Conservation (phyloP, 1,284 basidiomycete genomes). For the Mycena sp. region DNA sequence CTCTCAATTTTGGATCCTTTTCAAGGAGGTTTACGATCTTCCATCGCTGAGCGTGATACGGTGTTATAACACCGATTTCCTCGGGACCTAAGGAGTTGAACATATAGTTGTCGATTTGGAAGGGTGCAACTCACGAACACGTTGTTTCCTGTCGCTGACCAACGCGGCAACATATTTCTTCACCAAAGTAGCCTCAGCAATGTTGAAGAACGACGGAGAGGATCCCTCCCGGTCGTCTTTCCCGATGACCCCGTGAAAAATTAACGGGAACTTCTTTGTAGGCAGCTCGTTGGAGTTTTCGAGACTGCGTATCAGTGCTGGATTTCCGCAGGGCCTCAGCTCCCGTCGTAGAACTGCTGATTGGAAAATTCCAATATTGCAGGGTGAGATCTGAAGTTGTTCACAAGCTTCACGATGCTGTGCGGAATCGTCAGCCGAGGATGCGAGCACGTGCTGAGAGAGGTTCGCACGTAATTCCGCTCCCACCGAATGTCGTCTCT, state of each 20-base stretch:
- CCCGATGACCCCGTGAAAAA: conserved; percentile 69
- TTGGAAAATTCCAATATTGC: conserved; percentile 66
- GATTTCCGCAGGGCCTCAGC: conserved; percentile 56
- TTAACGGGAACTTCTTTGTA: conserved; percentile 59
- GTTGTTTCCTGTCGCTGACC: conserved; percentile 39
- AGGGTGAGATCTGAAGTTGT: conserved; percentile 68
- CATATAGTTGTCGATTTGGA: neutral
- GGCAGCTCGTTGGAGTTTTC: conserved; percentile 53
- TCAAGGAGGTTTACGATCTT: conserved; percentile 53
- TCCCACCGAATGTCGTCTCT: conserved; percentile 22
- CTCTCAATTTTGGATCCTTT: conserved; percentile 42
- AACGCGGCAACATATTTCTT: conserved; percentile 52
- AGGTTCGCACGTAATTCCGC: conserved; percentile 50
- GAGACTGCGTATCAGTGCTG: conserved; percentile 49
- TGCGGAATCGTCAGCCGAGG: neutral
- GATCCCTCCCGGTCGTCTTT: conserved; percentile 67
- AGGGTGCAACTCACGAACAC: conserved; percentile 47
- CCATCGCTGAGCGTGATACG: conserved; percentile 66
- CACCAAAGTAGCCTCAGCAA: conserved; percentile 62
- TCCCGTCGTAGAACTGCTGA: conserved; percentile 65
- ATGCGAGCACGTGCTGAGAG: neutral
- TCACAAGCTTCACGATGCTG: conserved; percentile 67
- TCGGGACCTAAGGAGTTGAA: conserved; percentile 44
- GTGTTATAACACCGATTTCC: conserved; percentile 70
- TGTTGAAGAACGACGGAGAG: conserved; percentile 75